These are phyloP conservation scores for Eucalyptus curtisii DNA, from an alignment of 345 rosid species.

Conservation along the genomic window DNA sequence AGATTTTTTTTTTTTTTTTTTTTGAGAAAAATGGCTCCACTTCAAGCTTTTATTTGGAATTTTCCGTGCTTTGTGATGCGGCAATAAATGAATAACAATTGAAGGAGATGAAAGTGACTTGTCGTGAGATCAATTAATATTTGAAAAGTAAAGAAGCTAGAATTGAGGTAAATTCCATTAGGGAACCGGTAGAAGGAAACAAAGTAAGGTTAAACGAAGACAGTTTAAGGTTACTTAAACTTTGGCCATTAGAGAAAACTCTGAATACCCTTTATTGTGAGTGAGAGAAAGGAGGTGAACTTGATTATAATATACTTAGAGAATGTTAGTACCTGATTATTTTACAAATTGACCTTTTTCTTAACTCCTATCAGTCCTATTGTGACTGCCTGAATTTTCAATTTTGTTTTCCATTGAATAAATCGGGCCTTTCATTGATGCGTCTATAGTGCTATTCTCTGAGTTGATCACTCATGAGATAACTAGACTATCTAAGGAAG, in stretches of 20 bases:
- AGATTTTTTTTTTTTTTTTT: no score
- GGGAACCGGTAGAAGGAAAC: neutral
- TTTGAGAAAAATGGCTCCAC: no score
- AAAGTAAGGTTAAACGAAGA: neutral
- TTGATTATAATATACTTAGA: neutral
- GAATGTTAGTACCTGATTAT: neutral
- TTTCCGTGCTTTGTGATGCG: neutral
- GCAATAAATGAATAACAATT: no score
- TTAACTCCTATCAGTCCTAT: neutral
- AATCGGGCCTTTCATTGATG: no score
- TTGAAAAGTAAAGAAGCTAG: neutral
- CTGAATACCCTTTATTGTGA: neutral
- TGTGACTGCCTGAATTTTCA: no score
- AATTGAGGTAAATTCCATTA: neutral
- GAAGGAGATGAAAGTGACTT: neutral
- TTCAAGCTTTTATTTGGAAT: no score
- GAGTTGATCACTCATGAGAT: no score
- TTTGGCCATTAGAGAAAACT: neutral
- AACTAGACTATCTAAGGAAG: no score
- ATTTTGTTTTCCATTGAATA: no score
- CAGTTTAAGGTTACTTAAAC: neutral
- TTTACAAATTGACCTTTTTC: neutral
- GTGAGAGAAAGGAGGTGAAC: neutral
- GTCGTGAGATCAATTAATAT: neutral
- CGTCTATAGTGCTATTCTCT: no score